These are phyloP conservation scores for Cucumis sativus DNA, from an alignment of 306 rosid species.

Conservation along the genomic window Cucumber_9930_V3 NC_026659.2:6144501-6145000, in stretches of 20 bases:
- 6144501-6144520: background rate
- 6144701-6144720: background rate
- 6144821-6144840: conserved; percentile 68
- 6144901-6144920: background rate
- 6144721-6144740: background rate
- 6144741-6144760: background rate
- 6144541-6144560: background rate
- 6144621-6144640: background rate
- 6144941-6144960: background rate
- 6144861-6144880: conserved; percentile 83
- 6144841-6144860: conserved; percentile 61
- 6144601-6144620: background rate
- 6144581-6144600: background rate
- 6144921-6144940: background rate
- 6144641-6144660: background rate
- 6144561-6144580: background rate
- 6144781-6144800: conserved; percentile 43
- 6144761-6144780: background rate
- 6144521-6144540: background rate
- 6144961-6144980: background rate
- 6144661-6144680: background rate
- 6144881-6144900: conserved; percentile 23
- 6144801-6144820: conserved; percentile 71
- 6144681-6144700: background rate
- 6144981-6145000: background rate